Percentiles rank a stretch among this genome's conserved stretches.
These are phyloP conservation scores for Trichodelitschia bisporula DNA, from an alignment of 495 filamentous ascomycete genomes.

Conservation along the genomic window DNA sequence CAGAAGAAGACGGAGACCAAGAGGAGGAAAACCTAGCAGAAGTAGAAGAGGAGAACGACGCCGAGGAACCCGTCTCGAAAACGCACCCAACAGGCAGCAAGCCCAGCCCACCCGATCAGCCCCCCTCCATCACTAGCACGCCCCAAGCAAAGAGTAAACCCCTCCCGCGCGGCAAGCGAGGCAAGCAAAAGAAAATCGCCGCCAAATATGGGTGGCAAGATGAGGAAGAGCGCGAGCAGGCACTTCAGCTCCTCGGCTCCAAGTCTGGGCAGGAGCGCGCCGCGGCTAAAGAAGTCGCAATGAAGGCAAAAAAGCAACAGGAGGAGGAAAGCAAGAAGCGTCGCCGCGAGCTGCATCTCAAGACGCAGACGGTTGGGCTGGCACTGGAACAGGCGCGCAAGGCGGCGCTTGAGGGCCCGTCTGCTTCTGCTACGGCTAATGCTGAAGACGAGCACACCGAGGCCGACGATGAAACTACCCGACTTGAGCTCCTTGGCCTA, in stretches of 20 bases:
- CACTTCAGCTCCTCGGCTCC: conserved; percentile 60
- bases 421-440: conserved; percentile 7
- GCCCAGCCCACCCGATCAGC: background rate
- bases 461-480: conserved; percentile 22
- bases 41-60: background rate
- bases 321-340: conserved; percentile 43
- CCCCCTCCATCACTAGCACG: conserved; percentile 2
- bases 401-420: conserved; percentile 18
- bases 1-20: conserved; percentile 6
- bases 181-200: conserved; percentile 69
- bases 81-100: conserved; percentile 25
- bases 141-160: conserved; percentile 11
- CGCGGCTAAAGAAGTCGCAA: conserved; percentile 24
- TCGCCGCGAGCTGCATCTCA: conserved; percentile 52
- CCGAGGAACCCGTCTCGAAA: conserved; percentile 24
- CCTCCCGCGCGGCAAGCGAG: conserved; percentile 51
- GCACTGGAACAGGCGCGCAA: conserved; percentile 33
- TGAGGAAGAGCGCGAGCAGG: conserved; percentile 67
- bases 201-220: conserved; percentile 87
- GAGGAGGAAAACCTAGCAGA: conserved; percentile 2
- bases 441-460: conserved; percentile 14
- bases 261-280: conserved; percentile 29
- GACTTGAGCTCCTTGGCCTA: too few relatives aligned
- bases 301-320: conserved; percentile 24
- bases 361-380: conserved; percentile 32